phyloP scores from a whole-genome alignment of 495 filamentous ascomycete species.

The Halenospora varia region DNA sequence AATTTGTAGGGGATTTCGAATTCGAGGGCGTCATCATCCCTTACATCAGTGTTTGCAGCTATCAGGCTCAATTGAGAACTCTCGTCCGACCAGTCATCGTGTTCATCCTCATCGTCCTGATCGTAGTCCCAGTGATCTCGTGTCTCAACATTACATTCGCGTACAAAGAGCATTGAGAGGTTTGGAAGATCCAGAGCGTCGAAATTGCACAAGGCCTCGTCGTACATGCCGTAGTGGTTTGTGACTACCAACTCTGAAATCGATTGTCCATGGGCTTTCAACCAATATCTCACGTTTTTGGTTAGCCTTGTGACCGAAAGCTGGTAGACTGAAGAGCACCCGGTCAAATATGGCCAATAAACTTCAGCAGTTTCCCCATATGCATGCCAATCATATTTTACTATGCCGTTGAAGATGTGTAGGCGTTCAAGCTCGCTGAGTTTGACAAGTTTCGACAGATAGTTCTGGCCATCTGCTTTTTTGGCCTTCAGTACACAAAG shows the following conservation, averaged over 20 bases:
- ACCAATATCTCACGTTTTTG: constrained; percentile 1
- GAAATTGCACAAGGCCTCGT: background rate
- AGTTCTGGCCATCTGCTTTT: background rate
- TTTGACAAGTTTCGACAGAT: constrained; percentile 1
- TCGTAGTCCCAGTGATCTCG: background rate
- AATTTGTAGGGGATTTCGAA: background rate
- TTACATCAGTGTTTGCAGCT: no score
- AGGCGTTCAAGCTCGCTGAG: background rate
- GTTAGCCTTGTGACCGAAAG: background rate
- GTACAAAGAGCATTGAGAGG: constrained; percentile 6
- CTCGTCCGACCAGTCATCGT: background rate
- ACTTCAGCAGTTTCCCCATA: background rate
- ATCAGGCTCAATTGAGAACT: no score
- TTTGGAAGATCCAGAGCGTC: background rate
- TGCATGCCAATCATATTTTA: background rate
- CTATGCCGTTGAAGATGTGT: background rate
- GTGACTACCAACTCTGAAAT: constrained; percentile 4
- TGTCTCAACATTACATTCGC: background rate
- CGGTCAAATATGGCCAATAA: background rate
- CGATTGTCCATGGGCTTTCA: background rate
- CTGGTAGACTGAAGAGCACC: background rate
- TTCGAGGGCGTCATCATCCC: background rate
- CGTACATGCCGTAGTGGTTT: constrained; percentile 4
- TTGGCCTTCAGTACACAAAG: background rate
- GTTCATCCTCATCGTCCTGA: background rate